Percentiles rank a stretch among this genome's conserved stretches.
Conservation (phyloP, 306 rosid genomes). For the Fragaria ananassa region DNA sequence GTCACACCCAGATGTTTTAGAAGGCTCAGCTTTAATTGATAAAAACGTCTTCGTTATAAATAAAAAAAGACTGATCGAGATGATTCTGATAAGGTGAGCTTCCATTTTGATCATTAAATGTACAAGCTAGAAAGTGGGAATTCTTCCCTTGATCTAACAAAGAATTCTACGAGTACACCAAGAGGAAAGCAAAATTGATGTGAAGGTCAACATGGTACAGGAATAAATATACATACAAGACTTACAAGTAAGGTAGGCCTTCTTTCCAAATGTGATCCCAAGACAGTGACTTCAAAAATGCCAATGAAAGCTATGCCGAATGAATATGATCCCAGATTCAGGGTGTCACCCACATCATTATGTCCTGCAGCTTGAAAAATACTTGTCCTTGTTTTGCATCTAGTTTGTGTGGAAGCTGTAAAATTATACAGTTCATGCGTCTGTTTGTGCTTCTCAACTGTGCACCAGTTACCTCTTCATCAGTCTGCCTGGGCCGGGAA, state of each 20-base stretch:
- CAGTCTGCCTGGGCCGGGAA: slow-evolving; percentile 3
- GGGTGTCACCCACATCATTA: slow-evolving; percentile 2
- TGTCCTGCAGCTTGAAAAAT: neutral
- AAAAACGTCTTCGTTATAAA: neutral
- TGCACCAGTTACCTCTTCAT: neutral
- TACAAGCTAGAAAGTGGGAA: neutral
- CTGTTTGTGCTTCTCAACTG: neutral
- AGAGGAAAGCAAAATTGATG: neutral
- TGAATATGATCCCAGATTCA: slow-evolving; percentile 7
- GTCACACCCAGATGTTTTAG: neutral
- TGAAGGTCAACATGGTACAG: neutral
- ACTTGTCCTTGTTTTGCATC: neutral
- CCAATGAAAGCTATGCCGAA: slow-evolving; percentile 8
- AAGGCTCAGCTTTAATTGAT: neutral
- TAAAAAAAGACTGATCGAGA: neutral
- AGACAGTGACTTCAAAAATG: neutral
- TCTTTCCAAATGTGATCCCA: neutral
- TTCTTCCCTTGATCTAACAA: neutral
- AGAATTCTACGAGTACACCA: slow-evolving; percentile 2
- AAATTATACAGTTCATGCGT: neutral
- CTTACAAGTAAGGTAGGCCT: neutral
- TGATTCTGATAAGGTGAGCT: neutral
- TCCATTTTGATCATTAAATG: slow-evolving; percentile 14
- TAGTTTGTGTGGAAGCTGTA: neutral
- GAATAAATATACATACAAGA: neutral